These are phyloP conservation scores for Saturnispora diversa DNA, from an alignment of 805 yeast genomes.

Conservation along the genomic window DNA sequence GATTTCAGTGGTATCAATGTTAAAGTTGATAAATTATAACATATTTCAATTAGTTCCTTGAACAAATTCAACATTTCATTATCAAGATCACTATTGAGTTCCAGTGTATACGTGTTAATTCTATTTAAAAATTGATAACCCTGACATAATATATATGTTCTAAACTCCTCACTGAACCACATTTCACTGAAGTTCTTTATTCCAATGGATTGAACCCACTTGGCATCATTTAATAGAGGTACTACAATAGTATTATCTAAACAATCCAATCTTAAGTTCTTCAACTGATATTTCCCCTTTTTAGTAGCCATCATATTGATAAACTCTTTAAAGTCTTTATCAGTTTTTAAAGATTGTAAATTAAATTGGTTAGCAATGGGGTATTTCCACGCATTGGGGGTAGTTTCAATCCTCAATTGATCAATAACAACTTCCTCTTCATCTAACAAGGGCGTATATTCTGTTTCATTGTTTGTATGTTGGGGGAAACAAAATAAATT, in stretches of 20 bases:
- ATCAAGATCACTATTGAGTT: neutral
- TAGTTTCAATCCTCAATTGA: too few species aligned
- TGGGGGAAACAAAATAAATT: neutral
- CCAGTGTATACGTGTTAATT: neutral
- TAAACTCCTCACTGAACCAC: conserved; percentile 4
- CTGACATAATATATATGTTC: neutral
- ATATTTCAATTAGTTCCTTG: conserved; percentile 4
- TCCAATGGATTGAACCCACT: neutral
- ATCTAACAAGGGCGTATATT: neutral
- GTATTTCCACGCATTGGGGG: neutral
- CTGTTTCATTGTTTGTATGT: neutral
- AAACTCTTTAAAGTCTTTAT: conserved; percentile 4
- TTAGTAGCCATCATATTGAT: neutral
- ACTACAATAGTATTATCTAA: conserved; percentile 3
- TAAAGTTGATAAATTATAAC: conserved; percentile 1
- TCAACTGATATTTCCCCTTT: neutral
- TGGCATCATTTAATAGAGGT: conserved; percentile 1
- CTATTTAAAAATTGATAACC: conserved; percentile 1
- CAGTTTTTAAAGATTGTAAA: neutral
- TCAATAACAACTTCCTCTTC: neutral
- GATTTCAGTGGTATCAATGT: neutral
- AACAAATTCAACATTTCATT: neutral
- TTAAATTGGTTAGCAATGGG: neutral
- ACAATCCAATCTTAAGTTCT: neutral
- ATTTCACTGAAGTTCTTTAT: conserved; percentile 4